phyloP scores from a whole-genome alignment of 805 yeast genomes.

The Cyberlindnera saturnus region DNA sequence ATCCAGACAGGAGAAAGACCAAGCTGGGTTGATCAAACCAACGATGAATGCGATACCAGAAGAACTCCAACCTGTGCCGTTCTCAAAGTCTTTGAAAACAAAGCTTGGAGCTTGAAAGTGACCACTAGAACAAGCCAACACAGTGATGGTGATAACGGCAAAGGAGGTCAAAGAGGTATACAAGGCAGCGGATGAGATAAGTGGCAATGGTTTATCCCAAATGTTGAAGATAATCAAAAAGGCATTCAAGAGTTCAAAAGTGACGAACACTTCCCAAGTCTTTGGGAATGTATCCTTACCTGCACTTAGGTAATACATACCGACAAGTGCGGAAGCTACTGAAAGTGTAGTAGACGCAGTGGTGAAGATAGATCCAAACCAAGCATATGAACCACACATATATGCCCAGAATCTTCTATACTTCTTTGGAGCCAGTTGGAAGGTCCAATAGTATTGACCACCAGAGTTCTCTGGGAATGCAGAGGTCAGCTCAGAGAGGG shows the following conservation, averaged over 20 bases:
- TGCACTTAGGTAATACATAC: conserved; percentile 36
- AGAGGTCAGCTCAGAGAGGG: conserved; percentile 47
- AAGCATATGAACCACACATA: conserved; percentile 55
- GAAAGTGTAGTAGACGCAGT: conserved; percentile 54
- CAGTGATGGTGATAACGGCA: conserved; percentile 45
- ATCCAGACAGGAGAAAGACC: conserved; percentile 66
- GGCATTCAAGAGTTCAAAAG: conserved; percentile 39
- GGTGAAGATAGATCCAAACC: conserved; percentile 58
- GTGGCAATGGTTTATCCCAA: conserved; percentile 48
- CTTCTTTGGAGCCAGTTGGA: conserved; percentile 42
- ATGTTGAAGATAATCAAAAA: conserved; percentile 41
- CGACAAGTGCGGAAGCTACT: conserved; percentile 45
- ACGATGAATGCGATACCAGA: conserved; percentile 57
- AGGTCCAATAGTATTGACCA: conserved; percentile 57
- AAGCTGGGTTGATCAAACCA: conserved; percentile 66
- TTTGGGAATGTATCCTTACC: conserved; percentile 30
- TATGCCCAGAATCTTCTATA: conserved; percentile 37
- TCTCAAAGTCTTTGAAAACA: conserved; percentile 48
- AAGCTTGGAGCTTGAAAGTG: conserved; percentile 43
- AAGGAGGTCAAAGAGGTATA: conserved; percentile 49
- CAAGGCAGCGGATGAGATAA: conserved; percentile 41
- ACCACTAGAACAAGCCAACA: conserved; percentile 47
- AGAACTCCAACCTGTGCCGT: conserved; percentile 56
- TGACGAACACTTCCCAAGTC: conserved; percentile 51
- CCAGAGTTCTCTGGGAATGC: conserved; percentile 50